A percentile compares a stretch with the other conserved stretches of the same genome.
These are phyloP conservation scores for Juglanconis juglandina DNA, from an alignment of 2,329 filamentous ascomycete genomes.

Conservation along the genomic window DNA sequence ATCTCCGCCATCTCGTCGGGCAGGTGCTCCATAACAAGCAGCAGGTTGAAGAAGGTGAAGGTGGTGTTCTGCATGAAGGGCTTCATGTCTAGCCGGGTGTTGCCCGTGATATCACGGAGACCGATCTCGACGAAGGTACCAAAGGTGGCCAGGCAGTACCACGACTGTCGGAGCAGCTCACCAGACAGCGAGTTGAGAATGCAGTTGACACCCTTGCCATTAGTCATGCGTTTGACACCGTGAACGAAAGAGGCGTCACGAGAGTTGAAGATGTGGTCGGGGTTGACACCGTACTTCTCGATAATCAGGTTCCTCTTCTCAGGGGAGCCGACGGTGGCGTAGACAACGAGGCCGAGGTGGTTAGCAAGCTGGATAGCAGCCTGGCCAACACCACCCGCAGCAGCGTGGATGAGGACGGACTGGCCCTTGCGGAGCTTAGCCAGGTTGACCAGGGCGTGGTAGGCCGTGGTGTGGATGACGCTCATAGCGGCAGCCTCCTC, in stretches of 20 bases:
- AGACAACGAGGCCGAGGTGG: constrained; percentile 18
- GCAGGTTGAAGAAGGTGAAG: constrained; percentile 30
- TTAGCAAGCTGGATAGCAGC: constrained; percentile 13
- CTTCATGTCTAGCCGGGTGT: constrained; percentile 34
- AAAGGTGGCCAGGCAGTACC: constrained; percentile 18
- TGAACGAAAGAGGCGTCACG: constrained; percentile 24
- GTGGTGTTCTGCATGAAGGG: constrained; percentile 17
- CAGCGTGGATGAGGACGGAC: constrained; percentile 26
- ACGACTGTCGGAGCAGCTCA: constrained; percentile 25
- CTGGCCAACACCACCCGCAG: constrained; percentile 19
- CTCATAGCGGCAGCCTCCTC: constrained; percentile 21
- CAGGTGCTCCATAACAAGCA: constrained; percentile 14
- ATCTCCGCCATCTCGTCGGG: constrained; percentile 13
- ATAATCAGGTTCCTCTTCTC: constrained; percentile 8
- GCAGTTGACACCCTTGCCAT: constrained; percentile 28
- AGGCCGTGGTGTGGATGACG: constrained; percentile 25
- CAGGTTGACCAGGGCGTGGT: constrained; percentile 25
- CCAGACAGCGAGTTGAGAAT: constrained; percentile 30
- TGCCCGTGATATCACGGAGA: constrained; percentile 22
- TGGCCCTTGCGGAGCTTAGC: constrained; percentile 22
- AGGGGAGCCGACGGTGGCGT: constrained; percentile 14
- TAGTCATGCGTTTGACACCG: constrained; percentile 24
- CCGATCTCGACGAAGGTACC: constrained; percentile 20
- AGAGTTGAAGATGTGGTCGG: constrained; percentile 27
- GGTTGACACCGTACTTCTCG: constrained; percentile 21